phyloP scores from a whole-genome alignment of 2,329 filamentous ascomycete species.

The Epichloe festucae region DNA sequence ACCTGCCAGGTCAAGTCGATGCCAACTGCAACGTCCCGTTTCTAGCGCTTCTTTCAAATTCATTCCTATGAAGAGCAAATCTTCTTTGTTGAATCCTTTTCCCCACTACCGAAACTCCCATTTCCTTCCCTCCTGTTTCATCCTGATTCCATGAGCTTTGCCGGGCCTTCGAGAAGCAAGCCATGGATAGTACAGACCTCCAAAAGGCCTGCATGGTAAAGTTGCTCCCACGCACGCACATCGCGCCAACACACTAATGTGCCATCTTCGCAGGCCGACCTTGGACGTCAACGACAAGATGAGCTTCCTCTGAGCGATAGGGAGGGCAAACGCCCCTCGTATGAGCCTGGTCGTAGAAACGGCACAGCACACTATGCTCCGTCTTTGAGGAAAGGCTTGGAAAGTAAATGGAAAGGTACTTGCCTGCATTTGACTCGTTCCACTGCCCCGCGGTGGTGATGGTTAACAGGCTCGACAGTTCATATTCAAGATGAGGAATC shows the following conservation, averaged over 20 bases:
- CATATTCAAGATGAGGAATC: constrained; percentile 12
- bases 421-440: neutral
- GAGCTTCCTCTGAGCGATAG: constrained; percentile 10
- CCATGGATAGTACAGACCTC: neutral
- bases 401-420: constrained; percentile 11
- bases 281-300: constrained; percentile 12
- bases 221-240: neutral
- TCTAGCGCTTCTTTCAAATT: neutral
- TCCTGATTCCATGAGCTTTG: neutral
- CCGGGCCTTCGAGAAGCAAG: constrained; percentile 4
- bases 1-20: neutral
- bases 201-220: constrained; percentile 5
- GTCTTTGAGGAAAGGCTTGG: constrained; percentile 6
- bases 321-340: constrained; percentile 9
- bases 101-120: too few relatives aligned
- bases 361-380: constrained; percentile 6
- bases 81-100: too few relatives aligned
- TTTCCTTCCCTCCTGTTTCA: too few relatives aligned
- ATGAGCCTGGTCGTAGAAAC: constrained; percentile 3
- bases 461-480: constrained; percentile 6
- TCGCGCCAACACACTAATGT: neutral
- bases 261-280: constrained; percentile 10
- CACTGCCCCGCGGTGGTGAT: too few relatives aligned
- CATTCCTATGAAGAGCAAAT: too few relatives aligned
- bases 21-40: neutral